Conservation (phyloP, 1,284 basidiomycete species). For the Austroboletus novae-zelandiae region DNA sequence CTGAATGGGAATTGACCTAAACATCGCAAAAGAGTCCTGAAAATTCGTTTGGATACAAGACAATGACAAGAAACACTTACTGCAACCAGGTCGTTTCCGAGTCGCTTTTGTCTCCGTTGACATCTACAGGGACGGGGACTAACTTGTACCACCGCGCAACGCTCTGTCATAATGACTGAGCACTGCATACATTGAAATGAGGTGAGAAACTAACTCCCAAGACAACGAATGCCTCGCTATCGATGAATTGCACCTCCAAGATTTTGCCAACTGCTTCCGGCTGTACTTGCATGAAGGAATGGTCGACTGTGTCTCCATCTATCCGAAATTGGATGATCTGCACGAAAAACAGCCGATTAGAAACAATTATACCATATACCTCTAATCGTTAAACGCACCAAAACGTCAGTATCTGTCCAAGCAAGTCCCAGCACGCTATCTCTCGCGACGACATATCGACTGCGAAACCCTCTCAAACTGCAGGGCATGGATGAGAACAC, state of each 20-base stretch:
- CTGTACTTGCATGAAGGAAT: constrained; percentile 10
- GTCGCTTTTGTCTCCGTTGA: constrained; percentile 9
- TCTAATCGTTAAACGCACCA: constrained; percentile 14
- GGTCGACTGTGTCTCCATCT: not conserved
- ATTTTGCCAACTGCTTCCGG: constrained; percentile 22
- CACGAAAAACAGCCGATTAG: not conserved
- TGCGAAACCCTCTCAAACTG: constrained; percentile 16
- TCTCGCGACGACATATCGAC: constrained; percentile 23
- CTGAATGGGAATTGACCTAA: constrained; percentile 10
- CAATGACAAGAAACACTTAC: constrained; percentile 13
- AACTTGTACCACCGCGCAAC: constrained; percentile 24
- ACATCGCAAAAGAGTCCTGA: constrained; percentile 5
- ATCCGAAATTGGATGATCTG: constrained; percentile 25
- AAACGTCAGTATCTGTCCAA: constrained; percentile 30
- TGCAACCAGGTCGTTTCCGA: constrained; percentile 15
- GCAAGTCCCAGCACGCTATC: constrained; percentile 21
- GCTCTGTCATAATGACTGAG: constrained; percentile 17
- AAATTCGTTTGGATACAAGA: constrained; percentile 5
- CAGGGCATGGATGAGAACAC: constrained; percentile 17
- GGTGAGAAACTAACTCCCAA: constrained; percentile 22
- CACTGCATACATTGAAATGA: not conserved
- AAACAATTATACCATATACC: too few species aligned
- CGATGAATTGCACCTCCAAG: constrained; percentile 20
- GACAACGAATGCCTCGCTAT: constrained; percentile 23
- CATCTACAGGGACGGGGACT: constrained; percentile 7